phyloP scores from a whole-genome alignment of 2,329 filamentous ascomycete species.

The Aspergillus sp. region DNA sequence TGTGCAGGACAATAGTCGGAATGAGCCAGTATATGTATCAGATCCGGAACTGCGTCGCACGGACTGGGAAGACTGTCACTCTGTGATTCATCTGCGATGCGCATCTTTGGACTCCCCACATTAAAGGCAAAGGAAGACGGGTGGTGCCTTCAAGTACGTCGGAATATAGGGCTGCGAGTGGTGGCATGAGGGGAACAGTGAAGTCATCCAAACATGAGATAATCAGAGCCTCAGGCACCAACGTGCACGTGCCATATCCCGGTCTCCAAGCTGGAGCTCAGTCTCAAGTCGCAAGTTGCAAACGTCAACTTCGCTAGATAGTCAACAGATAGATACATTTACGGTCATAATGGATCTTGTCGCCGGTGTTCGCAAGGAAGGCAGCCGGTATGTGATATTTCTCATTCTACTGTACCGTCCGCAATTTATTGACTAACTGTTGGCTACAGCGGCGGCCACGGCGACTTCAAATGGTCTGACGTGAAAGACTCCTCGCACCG shows the following conservation, averaged over 20 bases:
- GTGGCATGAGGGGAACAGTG: constrained; percentile 13
- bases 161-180: background rate
- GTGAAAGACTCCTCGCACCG: constrained; percentile 83
- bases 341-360: constrained; percentile 77
- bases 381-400: constrained; percentile 57
- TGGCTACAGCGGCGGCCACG: constrained; percentile 67
- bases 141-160: background rate
- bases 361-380: constrained; percentile 88
- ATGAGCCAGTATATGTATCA: constrained; percentile 17
- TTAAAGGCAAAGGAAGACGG: background rate
- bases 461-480: constrained; percentile 96
- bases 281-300: background rate
- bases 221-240: constrained; percentile 17
- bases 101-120: constrained; percentile 5
- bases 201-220: constrained; percentile 16
- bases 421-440: constrained; percentile 9
- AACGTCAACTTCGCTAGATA: background rate
- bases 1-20: background rate
- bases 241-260: constrained; percentile 22
- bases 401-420: background rate
- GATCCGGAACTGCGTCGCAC: constrained; percentile 16
- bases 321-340: background rate
- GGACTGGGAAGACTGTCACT: constrained; percentile 8
- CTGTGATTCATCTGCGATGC: constrained; percentile 3
- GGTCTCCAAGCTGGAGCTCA: constrained; percentile 5